Conservation (phyloP, 2,329 filamentous ascomycete genomes). For the Cladosporium sp. region DNA sequence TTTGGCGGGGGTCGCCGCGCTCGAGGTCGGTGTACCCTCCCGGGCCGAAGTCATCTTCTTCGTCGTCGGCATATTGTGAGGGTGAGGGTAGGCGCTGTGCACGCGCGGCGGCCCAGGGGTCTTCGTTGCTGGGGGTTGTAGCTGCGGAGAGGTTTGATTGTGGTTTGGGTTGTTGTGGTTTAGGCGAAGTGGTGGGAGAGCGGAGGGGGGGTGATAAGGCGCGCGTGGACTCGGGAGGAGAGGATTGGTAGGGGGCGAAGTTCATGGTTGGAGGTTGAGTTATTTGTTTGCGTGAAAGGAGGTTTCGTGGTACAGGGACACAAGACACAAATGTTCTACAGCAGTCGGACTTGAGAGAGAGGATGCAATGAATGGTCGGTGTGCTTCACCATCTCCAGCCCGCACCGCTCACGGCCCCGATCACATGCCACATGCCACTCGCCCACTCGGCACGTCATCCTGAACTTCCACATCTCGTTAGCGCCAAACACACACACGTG, state of each 20-base stretch:
- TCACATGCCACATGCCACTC: constrained; percentile 15
- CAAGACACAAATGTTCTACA: not conserved
- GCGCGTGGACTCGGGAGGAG: constrained; percentile 80
- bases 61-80: constrained; percentile 35
- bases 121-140: constrained; percentile 35
- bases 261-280: constrained; percentile 52
- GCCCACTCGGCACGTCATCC: not conserved
- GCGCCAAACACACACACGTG: constrained; percentile 9
- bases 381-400: not conserved
- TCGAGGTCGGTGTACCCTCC: constrained; percentile 35
- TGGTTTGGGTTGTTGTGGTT: constrained; percentile 36
- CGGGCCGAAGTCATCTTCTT: constrained; percentile 15
- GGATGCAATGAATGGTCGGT: not conserved
- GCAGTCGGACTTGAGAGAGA: not conserved
- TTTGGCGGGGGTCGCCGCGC: constrained; percentile 31
- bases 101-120: constrained; percentile 44
- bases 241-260: constrained; percentile 96
- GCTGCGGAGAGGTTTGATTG: constrained; percentile 34
- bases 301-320: not conserved
- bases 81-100: constrained; percentile 44
- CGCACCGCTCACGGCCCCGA: not conserved
- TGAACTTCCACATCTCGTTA: not conserved
- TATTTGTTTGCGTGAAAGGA: not conserved
- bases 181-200: constrained; percentile 56
- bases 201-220: constrained; percentile 69